Conservation (phyloP, 345 rosid genomes). For the Boechera stricta region DNA sequence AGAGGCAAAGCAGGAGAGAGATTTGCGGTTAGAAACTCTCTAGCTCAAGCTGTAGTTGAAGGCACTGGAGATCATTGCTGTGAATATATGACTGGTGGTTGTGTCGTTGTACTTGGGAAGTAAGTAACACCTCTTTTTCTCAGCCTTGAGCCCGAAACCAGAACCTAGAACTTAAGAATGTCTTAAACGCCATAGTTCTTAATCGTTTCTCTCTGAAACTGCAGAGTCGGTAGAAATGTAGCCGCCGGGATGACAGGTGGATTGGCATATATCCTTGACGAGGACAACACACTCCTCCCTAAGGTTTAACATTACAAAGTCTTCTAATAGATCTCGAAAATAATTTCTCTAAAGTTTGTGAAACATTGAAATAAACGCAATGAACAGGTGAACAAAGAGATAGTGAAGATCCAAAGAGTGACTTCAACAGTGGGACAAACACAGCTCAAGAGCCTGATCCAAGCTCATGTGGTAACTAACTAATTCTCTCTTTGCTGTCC, state of each 20-base stretch:
- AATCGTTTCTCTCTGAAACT: conserved; percentile 25
- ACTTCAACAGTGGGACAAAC: conserved; percentile 89
- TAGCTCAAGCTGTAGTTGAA: conserved; percentile 96
- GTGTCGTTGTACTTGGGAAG: conserved; percentile 96
- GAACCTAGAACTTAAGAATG: neutral
- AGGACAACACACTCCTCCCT: conserved; percentile 81
- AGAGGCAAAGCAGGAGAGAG: conserved; percentile 99
- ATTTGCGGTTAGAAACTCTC: conserved; percentile 96
- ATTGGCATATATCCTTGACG: conserved; percentile 88
- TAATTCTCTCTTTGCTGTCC: conserved; percentile 14
- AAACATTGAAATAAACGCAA: conserved; percentile 8
- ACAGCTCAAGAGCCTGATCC: conserved; percentile 88
- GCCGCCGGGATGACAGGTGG: conserved; percentile 99
- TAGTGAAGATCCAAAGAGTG: conserved; percentile 92
- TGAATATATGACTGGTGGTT: conserved; percentile 99
- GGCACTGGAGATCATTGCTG: conserved; percentile 99
- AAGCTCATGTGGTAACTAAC: conserved; percentile 73
- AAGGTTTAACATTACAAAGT: conserved; percentile 58
- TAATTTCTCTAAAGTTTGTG: neutral
- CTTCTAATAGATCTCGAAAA: neutral
- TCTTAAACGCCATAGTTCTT: neutral
- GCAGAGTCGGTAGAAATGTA: conserved; percentile 98
- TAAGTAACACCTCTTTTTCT: conserved; percentile 50
- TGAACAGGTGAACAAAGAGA: conserved; percentile 84
- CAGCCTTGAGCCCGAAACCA: neutral